Conservation (phyloP, 2,329 filamentous ascomycete species). For the Cladophialophora carrionii region DNA sequence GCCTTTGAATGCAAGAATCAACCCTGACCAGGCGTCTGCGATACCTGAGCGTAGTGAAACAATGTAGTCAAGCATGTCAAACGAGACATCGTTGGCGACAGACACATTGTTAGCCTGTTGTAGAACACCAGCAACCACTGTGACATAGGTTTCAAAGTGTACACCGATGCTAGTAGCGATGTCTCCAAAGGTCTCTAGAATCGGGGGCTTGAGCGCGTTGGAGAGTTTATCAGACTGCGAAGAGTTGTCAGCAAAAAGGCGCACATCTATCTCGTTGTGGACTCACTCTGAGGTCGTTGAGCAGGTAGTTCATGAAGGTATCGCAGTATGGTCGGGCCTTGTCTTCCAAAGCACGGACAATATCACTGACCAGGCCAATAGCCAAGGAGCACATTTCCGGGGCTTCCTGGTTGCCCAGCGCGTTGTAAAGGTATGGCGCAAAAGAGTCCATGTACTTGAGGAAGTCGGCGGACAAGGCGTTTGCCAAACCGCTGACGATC, state of each 20-base stretch:
- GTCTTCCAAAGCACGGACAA: slow-evolving; percentile 86
- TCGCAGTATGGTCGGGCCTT: slow-evolving; percentile 95
- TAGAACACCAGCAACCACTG: slow-evolving; percentile 88
- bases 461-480: slow-evolving; percentile 89
- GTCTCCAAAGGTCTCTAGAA: slow-evolving; percentile 96
- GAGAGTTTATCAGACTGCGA: slow-evolving; percentile 75
- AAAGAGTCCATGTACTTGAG: slow-evolving; percentile 98
- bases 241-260: slow-evolving; percentile 43
- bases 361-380: slow-evolving; percentile 95
- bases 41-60: slow-evolving; percentile 94
- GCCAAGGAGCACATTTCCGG: slow-evolving; percentile 93
- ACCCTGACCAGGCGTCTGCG: slow-evolving; percentile 98
- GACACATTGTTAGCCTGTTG: slow-evolving; percentile 88
- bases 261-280: slow-evolving; percentile 53
- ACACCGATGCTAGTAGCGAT: slow-evolving; percentile 93
- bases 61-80: slow-evolving; percentile 97
- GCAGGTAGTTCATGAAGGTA: slow-evolving; percentile 94
- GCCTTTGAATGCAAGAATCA: slow-evolving; percentile 89
- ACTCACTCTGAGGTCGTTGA: slow-evolving; percentile 75
- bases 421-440: slow-evolving; percentile 87
- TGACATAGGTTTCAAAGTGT: slow-evolving; percentile 89
- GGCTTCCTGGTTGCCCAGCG: slow-evolving; percentile 93
- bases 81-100: slow-evolving; percentile 75
- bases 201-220: slow-evolving; percentile 97
- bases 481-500: slow-evolving; percentile 87